Conservation (phyloP, 164 flowering plant genomes). For the Piper longum region DNA sequence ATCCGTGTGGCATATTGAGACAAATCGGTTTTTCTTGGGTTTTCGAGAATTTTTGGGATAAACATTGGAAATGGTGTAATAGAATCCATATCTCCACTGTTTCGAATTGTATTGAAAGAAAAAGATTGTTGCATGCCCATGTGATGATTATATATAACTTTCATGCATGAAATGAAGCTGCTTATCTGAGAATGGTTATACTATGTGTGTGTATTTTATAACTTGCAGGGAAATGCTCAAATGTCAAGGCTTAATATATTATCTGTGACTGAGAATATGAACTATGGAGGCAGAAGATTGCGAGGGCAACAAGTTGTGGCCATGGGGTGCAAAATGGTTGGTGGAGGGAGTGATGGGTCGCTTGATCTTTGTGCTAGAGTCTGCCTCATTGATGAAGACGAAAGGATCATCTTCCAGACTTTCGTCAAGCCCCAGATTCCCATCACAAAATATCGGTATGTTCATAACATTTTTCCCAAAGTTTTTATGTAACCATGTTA, state of each 20-base stretch:
- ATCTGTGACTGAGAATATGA: slow-evolving; percentile 22
- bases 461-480: not conserved
- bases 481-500: not conserved
- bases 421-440: slow-evolving; percentile 62
- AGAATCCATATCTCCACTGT: too few relatives aligned
- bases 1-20: too few relatives aligned
- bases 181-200: not conserved
- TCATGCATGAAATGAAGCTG: too few relatives aligned
- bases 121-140: too few relatives aligned
- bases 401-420: slow-evolving; percentile 55
- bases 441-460: slow-evolving; percentile 40
- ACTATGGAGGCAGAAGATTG: slow-evolving; percentile 19
- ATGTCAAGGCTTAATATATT: slow-evolving; percentile 40
- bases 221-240: slow-evolving; percentile 24
- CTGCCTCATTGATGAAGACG: slow-evolving; percentile 66
- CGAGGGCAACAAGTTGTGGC: slow-evolving; percentile 40
- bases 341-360: slow-evolving; percentile 85
- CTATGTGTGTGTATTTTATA: not conserved
- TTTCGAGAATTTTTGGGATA: too few relatives aligned
- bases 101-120: too few relatives aligned
- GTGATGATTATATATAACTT: too few relatives aligned
- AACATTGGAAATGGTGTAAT: too few relatives aligned
- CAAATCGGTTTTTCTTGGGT: too few relatives aligned
- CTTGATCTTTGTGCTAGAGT: slow-evolving; percentile 74
- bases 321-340: slow-evolving; percentile 79